Base-by-base conservation (phyloP, 441 rosid species). In the Kokia cookei region DNA sequence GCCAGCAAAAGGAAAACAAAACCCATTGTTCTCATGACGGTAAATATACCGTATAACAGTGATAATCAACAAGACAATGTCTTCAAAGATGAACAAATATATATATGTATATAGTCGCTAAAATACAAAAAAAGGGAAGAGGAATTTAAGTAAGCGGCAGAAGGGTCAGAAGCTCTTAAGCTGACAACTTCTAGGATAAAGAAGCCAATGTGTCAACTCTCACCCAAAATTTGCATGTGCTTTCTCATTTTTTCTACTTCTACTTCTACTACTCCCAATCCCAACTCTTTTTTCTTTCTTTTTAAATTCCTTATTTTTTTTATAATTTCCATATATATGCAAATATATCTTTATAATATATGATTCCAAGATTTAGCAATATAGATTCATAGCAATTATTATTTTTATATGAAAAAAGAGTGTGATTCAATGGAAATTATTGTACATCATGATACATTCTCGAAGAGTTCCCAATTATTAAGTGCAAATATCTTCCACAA, bases 1-100 rank as follows among this genome's bases (percentile, higher is more conserved):
- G 47, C 27, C 15, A 78, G 22, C 7, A 51, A 24, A 29, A 73
- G 71, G 76, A 66, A 77, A 61, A 60, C 57, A 79, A 24, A 7
- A 19, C 60, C 71, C 75, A 73, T 74, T 48, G 65, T 60, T 55
- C 62, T 57, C 79, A 54, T 22, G 24, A 3, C 10, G n/a, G 26
- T 42, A 19, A 11, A 8, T 27, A 27, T 1, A 42, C 45, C 45
- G 45, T 42, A 42, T 27, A 12, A 59, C 17, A 59, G 15, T 24
- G 29, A 59, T 3, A 17, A 65, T 19, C n/a, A 24, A 45, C 4
- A 22, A 43, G 4, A 73, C 65, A 14, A 26, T 74, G 27, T 29
- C 40, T 19, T 65, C 65, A 42, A 40, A 57, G 14, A 60, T 19
- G 61, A 50, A 67, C 58, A 15, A 27, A 40, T 27, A 10, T 9